A percentile compares a stretch with the other conserved stretches of the same genome.
These are phyloP conservation scores for Pseudogymnoascus sp. DNA, from an alignment of 2,329 filamentous ascomycete genomes.

Conservation along the genomic window DNA sequence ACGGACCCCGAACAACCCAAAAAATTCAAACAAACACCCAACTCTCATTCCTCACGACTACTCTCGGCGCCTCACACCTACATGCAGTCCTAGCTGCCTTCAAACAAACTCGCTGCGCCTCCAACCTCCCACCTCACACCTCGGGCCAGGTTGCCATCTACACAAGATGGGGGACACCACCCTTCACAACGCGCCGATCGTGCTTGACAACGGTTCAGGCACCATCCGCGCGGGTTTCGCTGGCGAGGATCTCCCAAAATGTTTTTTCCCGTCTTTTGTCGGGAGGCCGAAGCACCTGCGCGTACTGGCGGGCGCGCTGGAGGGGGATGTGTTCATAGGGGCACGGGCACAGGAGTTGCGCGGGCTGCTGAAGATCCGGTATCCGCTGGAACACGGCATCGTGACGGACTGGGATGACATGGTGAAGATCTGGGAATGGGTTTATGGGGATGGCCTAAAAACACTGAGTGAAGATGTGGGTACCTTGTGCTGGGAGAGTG, in stretches of 20 bases:
- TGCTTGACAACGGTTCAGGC: constrained; percentile 97
- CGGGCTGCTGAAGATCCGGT: constrained; percentile 88
- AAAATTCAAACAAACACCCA: not conserved
- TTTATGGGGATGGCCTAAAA: constrained; percentile 93
- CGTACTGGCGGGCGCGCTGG: constrained; percentile 89
- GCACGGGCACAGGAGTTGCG: constrained; percentile 80
- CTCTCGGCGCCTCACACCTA: not conserved
- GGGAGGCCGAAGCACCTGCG: constrained; percentile 91
- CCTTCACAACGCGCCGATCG: constrained; percentile 94
- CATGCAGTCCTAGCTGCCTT: not conserved
- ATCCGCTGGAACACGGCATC: constrained; percentile 93
- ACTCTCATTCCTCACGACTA: not conserved
- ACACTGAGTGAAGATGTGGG: constrained; percentile 90
- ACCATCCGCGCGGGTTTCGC: constrained; percentile 97
- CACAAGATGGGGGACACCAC: constrained; percentile 51
- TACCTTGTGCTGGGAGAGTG: constrained; percentile 10
- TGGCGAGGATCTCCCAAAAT: constrained; percentile 90
- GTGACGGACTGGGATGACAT: constrained; percentile 99
- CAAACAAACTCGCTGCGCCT: not conserved
- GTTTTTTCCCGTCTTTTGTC: constrained; percentile 95
- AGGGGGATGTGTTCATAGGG: constrained; percentile 96
- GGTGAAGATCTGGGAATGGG: constrained; percentile 98
- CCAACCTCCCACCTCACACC: not conserved
- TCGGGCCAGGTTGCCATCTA: not conserved
- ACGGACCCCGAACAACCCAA: not conserved